phyloP scores from a whole-genome alignment of 2,329 filamentous ascomycete species.

The Chrysosporium queenslandicum region DNA sequence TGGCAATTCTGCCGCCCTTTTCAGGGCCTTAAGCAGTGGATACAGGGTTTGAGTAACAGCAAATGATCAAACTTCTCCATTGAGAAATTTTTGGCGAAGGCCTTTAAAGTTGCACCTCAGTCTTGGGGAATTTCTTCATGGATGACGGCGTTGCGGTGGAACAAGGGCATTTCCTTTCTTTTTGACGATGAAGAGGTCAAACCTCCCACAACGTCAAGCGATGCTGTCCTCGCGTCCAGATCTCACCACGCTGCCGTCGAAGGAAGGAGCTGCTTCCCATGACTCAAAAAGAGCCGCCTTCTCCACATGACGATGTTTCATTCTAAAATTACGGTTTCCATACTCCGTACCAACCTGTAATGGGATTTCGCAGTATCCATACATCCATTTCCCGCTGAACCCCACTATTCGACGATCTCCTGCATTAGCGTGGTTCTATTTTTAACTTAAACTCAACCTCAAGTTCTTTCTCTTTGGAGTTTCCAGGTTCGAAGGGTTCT shows the following conservation, averaged over 20 bases:
- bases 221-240: background rate
- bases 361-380: no score
- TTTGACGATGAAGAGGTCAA: background rate
- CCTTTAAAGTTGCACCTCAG: background rate
- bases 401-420: conserved; percentile 5
- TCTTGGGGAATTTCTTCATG: background rate
- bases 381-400: background rate
- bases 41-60: conserved; percentile 2
- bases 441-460: conserved; percentile 6
- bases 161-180: background rate
- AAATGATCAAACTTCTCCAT: conserved; percentile 4
- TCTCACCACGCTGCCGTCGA: background rate
- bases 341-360: no score
- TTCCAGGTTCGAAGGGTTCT: no score
- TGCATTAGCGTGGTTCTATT: conserved; percentile 7
- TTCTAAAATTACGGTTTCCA: no score
- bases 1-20: background rate
- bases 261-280: background rate
- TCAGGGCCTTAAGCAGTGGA: background rate
- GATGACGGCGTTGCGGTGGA: background rate
- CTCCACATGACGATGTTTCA: conserved; percentile 7
- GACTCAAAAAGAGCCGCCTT: background rate
- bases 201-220: background rate
- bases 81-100: conserved; percentile 8
- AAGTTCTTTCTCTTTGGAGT: background rate